Evolutionary conservation across 2,329 filamentous ascomycete species (phyloP).

Genomic region (Diaporthe destruens): DNA sequence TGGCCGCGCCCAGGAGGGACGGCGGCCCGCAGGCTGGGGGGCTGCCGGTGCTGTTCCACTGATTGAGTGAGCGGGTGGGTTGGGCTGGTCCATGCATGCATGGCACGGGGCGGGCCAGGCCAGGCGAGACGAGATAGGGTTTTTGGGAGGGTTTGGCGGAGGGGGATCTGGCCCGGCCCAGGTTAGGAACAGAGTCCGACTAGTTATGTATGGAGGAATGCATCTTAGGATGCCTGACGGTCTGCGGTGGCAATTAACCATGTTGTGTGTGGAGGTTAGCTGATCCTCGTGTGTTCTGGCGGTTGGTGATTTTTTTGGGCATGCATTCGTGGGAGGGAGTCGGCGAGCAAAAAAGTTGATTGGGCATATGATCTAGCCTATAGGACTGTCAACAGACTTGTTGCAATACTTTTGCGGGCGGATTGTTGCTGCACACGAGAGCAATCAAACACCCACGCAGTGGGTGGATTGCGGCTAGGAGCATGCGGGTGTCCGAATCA

Average conservation of each 20-base stretch:
- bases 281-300: not conserved
- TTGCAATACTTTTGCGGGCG: not conserved
- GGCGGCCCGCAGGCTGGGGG: constrained; percentile 30
- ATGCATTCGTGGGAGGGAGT: constrained; percentile 20
- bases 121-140: not conserved
- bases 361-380: constrained; percentile 1
- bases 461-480: too few relatives aligned
- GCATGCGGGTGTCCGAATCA: not conserved
- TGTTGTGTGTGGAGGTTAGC: too few relatives aligned
- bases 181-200: too few relatives aligned
- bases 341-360: constrained; percentile 1
- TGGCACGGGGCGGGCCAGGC: too few relatives aligned
- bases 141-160: not conserved
- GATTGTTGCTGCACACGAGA: not conserved
- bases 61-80: not conserved
- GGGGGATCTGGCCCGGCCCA: too few relatives aligned
- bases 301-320: not conserved
- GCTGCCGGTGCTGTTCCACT: constrained; percentile 38
- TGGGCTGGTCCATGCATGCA: not conserved
- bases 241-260: not conserved
- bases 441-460: not conserved
- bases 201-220: not conserved
- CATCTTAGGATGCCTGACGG: too few relatives aligned
- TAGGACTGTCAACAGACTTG: not conserved
- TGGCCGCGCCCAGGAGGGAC: constrained; percentile 28